Conservation (phyloP, 306 rosid genomes). For the Erythrophleum fordii region DNA sequence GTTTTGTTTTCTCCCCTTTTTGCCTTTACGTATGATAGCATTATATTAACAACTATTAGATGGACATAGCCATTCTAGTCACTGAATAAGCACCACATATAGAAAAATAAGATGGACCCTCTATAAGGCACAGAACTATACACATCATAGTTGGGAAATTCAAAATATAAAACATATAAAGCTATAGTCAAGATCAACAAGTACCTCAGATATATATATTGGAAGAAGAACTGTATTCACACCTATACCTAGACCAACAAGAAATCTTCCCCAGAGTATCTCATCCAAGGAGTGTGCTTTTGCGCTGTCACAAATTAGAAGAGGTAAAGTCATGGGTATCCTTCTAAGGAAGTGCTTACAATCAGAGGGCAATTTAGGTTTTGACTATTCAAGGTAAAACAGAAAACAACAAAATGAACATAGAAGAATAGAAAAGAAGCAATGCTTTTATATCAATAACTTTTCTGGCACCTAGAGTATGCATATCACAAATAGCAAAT, state of each 20-base stretch:
- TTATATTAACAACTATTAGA: neutral
- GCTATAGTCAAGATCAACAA: constrained; percentile 24
- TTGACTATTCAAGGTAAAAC: neutral
- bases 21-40: constrained; percentile 22
- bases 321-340: constrained; percentile 22
- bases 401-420: neutral
- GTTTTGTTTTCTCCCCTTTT: neutral
- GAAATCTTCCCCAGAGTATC: constrained; percentile 86
- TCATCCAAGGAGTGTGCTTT: constrained; percentile 80
- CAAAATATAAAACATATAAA: constrained; percentile 17
- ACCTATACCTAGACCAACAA: constrained; percentile 96
- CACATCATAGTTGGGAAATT: neutral
- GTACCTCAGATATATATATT: constrained; percentile 86
- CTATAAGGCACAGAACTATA: neutral
- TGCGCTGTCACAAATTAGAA: constrained; percentile 63
- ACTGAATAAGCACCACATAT: constrained; percentile 2
- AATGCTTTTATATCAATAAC: neutral
- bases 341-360: constrained; percentile 19
- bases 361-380: constrained; percentile 18
- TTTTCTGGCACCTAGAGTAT: neutral
- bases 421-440: neutral
- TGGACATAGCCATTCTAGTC: constrained; percentile 1
- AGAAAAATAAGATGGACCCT: constrained; percentile 4
- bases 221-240: constrained; percentile 92
- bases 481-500: neutral